Evolutionary conservation across 179 eudicot genomes (phyloP).

Genomic region (Heliamphora pulchella): DNA sequence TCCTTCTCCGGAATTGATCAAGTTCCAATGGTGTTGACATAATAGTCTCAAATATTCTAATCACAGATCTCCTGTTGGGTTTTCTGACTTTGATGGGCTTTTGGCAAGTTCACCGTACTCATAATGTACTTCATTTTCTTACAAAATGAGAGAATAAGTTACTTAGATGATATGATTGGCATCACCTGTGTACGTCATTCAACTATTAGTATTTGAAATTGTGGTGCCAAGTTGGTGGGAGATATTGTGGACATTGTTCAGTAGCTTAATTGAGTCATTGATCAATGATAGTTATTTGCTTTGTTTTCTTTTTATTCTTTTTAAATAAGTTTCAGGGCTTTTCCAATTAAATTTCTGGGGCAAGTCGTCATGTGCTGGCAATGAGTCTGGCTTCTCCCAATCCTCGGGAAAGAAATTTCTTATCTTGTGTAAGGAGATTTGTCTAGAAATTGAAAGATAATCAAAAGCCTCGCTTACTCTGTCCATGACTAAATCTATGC

Average conservation of each 20-base stretch:
- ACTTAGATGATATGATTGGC: not conserved
- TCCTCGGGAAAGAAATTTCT: not conserved
- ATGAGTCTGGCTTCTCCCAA: not conserved
- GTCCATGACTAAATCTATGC: not conserved
- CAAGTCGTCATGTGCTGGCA: not conserved
- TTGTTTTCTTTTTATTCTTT: not conserved
- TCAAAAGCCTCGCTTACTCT: not conserved
- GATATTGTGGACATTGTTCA: not conserved
- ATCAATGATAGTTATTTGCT: not conserved
- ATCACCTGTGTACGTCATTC: not conserved
- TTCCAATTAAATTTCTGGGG: not conserved
- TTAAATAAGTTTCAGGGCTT: not conserved
- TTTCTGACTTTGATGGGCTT: no score
- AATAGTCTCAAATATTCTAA: no score
- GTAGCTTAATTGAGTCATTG: not conserved
- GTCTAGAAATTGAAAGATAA: not conserved
- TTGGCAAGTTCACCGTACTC: not conserved
- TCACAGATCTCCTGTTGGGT: no score
- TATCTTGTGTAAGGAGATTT: not conserved
- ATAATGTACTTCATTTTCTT: not conserved
- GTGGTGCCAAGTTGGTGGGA: not conserved
- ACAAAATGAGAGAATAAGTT: not conserved
- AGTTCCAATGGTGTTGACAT: no score
- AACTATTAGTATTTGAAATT: not conserved
- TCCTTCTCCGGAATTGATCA: no score